phyloP scores from a whole-genome alignment of 805 yeast genomes.

The Pichia gijzeniarum region DNA sequence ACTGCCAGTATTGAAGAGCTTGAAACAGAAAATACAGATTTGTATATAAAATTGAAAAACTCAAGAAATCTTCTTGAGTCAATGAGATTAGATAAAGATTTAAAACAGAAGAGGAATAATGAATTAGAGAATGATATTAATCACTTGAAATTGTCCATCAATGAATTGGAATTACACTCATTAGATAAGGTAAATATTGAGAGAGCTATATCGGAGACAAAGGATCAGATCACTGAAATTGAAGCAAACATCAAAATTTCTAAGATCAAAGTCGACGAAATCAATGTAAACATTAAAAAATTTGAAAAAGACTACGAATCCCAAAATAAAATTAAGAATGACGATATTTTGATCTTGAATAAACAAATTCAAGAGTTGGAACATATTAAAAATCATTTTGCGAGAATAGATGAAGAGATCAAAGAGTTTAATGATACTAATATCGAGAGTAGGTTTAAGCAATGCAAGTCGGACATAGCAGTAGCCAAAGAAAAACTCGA shows the following conservation, averaged over 20 bases:
- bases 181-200: slow-evolving; percentile 39
- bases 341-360: neutral
- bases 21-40: slow-evolving; percentile 37
- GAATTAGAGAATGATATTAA: slow-evolving; percentile 44
- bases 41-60: slow-evolving; percentile 34
- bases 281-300: neutral
- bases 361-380: slow-evolving; percentile 31
- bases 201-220: slow-evolving; percentile 32
- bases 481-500: slow-evolving; percentile 17
- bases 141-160: slow-evolving; percentile 46
- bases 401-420: slow-evolving; percentile 38
- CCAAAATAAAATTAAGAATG: neutral
- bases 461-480: slow-evolving; percentile 22
- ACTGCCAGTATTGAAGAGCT: slow-evolving; percentile 38
- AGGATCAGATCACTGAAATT: slow-evolving; percentile 19
- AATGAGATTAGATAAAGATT: slow-evolving; percentile 39
- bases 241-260: slow-evolving; percentile 3
- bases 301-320: neutral
- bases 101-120: slow-evolving; percentile 36
- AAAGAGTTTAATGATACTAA: slow-evolving; percentile 25
- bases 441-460: slow-evolving; percentile 14
- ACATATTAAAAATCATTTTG: slow-evolving; percentile 37
- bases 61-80: slow-evolving; percentile 32
- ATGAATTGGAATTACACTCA: slow-evolving; percentile 45
- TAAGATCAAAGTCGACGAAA: neutral